phyloP scores from a whole-genome alignment of 768 basidiomycete species.

The Kwoniella bestiolae region DNA sequence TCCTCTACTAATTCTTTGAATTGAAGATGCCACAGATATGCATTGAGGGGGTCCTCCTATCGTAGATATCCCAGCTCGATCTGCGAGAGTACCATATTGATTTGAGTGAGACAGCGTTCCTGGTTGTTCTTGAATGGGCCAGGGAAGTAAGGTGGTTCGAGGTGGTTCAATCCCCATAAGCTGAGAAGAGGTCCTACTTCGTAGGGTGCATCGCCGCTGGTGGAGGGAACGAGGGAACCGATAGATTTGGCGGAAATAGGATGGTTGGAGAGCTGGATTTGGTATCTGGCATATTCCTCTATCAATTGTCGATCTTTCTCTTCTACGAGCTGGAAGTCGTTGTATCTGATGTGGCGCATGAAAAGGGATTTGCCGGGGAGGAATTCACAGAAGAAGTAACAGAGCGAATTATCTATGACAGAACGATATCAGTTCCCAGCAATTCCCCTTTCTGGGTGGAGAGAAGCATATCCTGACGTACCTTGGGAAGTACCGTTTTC shows the following conservation, averaged over 20 bases:
- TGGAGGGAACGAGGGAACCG: not conserved
- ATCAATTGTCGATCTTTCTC: not conserved
- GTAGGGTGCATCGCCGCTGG: no score
- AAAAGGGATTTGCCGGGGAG: not conserved
- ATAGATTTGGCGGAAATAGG: not conserved
- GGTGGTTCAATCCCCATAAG: not conserved
- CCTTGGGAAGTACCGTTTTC: not conserved
- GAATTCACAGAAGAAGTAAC: not conserved
- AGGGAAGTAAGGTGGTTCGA: slow-evolving; percentile 17
- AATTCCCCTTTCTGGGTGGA: not conserved
- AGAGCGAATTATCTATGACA: not conserved
- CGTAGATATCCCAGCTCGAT: not conserved
- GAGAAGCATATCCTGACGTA: not conserved
- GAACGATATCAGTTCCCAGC: not conserved
- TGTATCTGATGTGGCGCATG: no score
- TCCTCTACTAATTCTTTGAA: not conserved
- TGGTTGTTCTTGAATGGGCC: slow-evolving; percentile 21
- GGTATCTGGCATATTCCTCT: not conserved
- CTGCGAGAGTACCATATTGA: slow-evolving; percentile 3
- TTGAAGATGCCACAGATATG: slow-evolving; percentile 11
- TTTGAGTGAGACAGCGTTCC: slow-evolving; percentile 20
- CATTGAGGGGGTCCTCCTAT: not conserved
- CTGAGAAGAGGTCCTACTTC: slow-evolving; percentile 7
- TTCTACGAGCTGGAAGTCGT: no score
- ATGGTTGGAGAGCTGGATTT: not conserved